Percentiles rank a stretch among this genome's conserved stretches.
These are phyloP conservation scores for Lantana camara DNA, from an alignment of 257 asterid species.

Conservation along the genomic window DNA sequence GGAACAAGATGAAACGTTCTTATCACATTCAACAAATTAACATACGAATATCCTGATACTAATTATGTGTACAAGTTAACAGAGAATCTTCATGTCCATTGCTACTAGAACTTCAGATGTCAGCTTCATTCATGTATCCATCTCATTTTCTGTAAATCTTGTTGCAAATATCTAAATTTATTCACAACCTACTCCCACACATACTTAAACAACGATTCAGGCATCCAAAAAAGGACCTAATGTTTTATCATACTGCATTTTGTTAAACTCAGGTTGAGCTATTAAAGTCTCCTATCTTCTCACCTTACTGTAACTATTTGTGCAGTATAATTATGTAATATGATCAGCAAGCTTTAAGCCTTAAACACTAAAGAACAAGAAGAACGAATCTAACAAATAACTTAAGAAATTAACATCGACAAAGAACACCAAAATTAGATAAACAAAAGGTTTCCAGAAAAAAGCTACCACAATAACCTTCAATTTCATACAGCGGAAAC, in stretches of 20 bases:
- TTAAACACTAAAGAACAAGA: constrained; percentile 1
- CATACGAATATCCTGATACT: too few relatives aligned
- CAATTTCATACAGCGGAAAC: constrained; percentile 2
- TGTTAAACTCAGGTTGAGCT: constrained; percentile 1
- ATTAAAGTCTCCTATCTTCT: not conserved
- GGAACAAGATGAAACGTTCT: too few relatives aligned
- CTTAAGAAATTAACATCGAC: not conserved
- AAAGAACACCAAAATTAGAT: not conserved
- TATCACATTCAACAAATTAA: too few relatives aligned
- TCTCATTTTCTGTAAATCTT: not conserved
- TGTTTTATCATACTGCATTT: not conserved
- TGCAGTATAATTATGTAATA: not conserved
- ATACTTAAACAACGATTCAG: constrained; percentile 2
- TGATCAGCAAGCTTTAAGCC: not conserved
- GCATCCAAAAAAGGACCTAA: not conserved
- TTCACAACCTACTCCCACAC: not conserved
- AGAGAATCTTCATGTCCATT: not conserved
- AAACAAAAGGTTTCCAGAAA: not conserved
- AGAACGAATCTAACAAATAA: not conserved
- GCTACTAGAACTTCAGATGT: not conserved
- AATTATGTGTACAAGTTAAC: not conserved
- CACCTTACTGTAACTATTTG: not conserved
- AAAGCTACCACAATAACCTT: not conserved
- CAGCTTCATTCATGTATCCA: not conserved
- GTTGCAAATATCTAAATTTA: constrained; percentile 8